A percentile compares a stretch with the other conserved stretches of the same genome.
Conservation (phyloP, 805 yeast species). For the Scheffersomyces spartinae region DNA sequence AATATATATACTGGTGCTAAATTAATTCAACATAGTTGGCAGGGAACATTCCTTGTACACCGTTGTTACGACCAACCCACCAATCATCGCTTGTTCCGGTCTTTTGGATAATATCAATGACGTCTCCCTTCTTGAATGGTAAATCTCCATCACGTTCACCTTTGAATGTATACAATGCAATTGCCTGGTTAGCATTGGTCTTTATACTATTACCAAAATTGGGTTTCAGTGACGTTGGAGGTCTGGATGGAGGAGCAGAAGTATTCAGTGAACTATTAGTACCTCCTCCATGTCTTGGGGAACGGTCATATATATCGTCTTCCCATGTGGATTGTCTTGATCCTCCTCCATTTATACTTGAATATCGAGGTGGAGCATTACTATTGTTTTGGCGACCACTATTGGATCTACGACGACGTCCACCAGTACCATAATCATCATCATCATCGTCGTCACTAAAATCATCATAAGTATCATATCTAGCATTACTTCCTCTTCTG, state of each 20-base stretch:
- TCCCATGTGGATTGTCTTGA: slow-evolving; percentile 55
- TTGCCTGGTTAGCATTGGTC: slow-evolving; percentile 59
- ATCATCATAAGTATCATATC: slow-evolving; percentile 15
- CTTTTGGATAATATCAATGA: slow-evolving; percentile 74
- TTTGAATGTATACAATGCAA: slow-evolving; percentile 77
- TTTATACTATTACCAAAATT: slow-evolving; percentile 24
- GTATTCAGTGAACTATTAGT: slow-evolving; percentile 12
- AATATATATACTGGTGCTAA: too few relatives aligned
- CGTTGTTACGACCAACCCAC: slow-evolving; percentile 94
- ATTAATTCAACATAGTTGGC: slow-evolving; percentile 89
- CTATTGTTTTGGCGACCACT: slow-evolving; percentile 10
- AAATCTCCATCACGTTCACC: slow-evolving; percentile 94
- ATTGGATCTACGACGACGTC: slow-evolving; percentile 10
- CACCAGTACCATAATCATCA: slow-evolving; percentile 21
- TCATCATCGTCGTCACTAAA: slow-evolving; percentile 21
- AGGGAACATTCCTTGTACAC: slow-evolving; percentile 87
- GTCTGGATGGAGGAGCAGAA: slow-evolving; percentile 21
- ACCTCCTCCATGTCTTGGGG: slow-evolving; percentile 30
- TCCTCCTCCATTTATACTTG: slow-evolving; percentile 7
- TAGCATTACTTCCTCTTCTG: slow-evolving; percentile 4
- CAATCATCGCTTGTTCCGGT: slow-evolving; percentile 89
- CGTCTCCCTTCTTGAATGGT: slow-evolving; percentile 89
- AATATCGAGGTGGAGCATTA: slow-evolving; percentile 11
- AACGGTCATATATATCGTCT: slow-evolving; percentile 71
- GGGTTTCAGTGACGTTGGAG: slow-evolving; percentile 27